Base-by-base conservation (phyloP, 495 filamentous ascomycete species). In the Lasiosphaeria miniovina region DNA sequence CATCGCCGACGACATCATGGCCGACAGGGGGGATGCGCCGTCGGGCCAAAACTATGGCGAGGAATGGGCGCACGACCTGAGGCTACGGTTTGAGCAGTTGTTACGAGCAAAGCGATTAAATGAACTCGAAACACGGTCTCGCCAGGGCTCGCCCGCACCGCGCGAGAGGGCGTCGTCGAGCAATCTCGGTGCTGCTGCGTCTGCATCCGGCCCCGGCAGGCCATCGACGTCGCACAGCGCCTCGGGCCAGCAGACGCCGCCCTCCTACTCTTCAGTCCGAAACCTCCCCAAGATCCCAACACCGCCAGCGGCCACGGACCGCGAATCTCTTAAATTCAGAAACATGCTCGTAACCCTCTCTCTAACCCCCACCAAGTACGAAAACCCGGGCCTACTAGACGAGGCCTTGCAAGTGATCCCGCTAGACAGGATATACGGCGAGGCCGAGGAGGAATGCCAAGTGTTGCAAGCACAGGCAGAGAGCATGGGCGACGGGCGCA, bases 351-450 rank as follows among this genome's bases (percentile, higher is more conserved):
- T 91, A 51, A 86, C 88, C 4, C 75, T 98, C 8, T 94, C 94
- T 4, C 79, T 84, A 34, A 94, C 89, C 33, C 94, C 94, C 10
- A 89, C 84, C 17, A 92, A 90, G 69, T 99, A 96, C 75, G 94
- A 99, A 76, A 98, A 99, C 69, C 94, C 95, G 0, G 95, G 94
- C 40, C 79, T 98, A 36, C 80, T 99, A 41, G 94, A 99, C 71
- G 95, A 98, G 72, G 95, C 94, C 5, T 76, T 99, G 14, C 81
- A 86, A 45, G 77, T 85, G 17, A 90, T 99, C 49, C 95, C 95
- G 0, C 74, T 98, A n/a, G 90, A 96, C 65, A 85, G 88, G 62
- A 87, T 99, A 67, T 97, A 98, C 72, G 82, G 87, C 51, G 92
- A 97, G 67, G 94, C 94, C 41, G 91, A 98, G 68, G 92, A 98